Base-by-base conservation (phyloP, 2,329 filamentous ascomycete species). In the Scortechinia acanthostroma region DNA sequence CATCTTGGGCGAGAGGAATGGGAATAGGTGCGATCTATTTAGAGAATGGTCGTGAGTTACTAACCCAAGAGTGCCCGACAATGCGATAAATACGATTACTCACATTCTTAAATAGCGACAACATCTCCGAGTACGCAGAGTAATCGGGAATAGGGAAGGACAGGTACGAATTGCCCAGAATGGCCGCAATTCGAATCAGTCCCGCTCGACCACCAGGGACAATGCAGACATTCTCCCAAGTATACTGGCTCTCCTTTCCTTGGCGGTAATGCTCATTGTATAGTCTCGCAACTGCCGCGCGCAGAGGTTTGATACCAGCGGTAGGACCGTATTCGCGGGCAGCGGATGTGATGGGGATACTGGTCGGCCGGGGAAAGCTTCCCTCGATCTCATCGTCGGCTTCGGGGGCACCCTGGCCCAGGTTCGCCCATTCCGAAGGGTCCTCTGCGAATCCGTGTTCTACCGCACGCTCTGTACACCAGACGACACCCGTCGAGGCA, bases 41-140 rank as follows among this genome's bases (percentile, higher is more conserved):
- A 23, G 48, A 17, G 17, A 19, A 14, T 6, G 21, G 23, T 48
- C 37, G 16, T 3, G 21, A 30, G 45, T 50, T 50, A 48, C 21
- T 44, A 6, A 16, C 19, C 25, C 4, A 15, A 21, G 33, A 17
- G 19, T 30, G 14, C 23, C n/a, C 13, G 13, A 16, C 4, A n/a
- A 16, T 20, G 30, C 2, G 6, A 13, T 21, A n/a, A 20, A 10
- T 3, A n/a, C 4, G 16, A 10, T n/a, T 16, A 61, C 76, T 54
- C 56, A 82, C 80, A 64, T 95, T 95, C 68, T 88, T 90, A 76
- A 97, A 96, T 48, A 96, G 71, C 47, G 84, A 89, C 68, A 96
- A 68, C 91, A 97, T 96, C 71, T 96, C 91, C 59, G 94, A 95
- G 73, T 97, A 97, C 2, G 91, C 91, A 2, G 91, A 95, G 69